Percentiles rank a stretch among this genome's conserved stretches.
These are phyloP conservation scores for Camptophora hylomeconis DNA, from an alignment of 2,329 filamentous ascomycete species.

Conservation along the genomic window DNA sequence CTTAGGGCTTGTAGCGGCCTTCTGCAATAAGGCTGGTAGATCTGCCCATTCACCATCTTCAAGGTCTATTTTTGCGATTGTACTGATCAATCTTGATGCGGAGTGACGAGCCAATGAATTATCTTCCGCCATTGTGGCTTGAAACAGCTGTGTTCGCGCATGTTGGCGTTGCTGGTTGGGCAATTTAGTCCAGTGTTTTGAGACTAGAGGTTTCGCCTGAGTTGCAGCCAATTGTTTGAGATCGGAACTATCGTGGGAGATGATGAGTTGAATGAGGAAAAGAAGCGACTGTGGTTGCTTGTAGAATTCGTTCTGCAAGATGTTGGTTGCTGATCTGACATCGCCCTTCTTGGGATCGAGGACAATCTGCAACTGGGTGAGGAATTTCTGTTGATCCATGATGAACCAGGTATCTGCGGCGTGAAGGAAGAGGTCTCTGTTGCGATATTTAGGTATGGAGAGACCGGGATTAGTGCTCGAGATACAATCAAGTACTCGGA, in stretches of 20 bases:
- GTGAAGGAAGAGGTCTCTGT: too few species aligned
- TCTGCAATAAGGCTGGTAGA: slow-evolving; percentile 64
- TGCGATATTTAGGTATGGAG: too few species aligned
- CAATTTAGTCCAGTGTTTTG: slow-evolving; percentile 73
- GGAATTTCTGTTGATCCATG: slow-evolving; percentile 75
- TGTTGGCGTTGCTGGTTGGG: slow-evolving; percentile 62
- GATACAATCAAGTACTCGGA: too few species aligned
- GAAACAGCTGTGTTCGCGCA: slow-evolving; percentile 69
- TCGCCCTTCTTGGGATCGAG: slow-evolving; percentile 68
- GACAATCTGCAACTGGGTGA: slow-evolving; percentile 74
- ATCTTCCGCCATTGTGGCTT: slow-evolving; percentile 70
- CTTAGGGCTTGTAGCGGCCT: slow-evolving; percentile 61
- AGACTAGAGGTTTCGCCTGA: slow-evolving; percentile 69
- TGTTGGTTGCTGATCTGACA: slow-evolving; percentile 79
- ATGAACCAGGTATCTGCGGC: slow-evolving; percentile 11
- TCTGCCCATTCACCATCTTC: slow-evolving; percentile 76
- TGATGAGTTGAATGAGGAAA: slow-evolving; percentile 75
- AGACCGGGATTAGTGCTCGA: too few species aligned
- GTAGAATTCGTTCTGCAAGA: slow-evolving; percentile 90
- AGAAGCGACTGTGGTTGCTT: slow-evolving; percentile 70
- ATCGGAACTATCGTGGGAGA: slow-evolving; percentile 57
- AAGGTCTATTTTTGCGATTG: slow-evolving; percentile 75
- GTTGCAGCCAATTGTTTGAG: slow-evolving; percentile 85
- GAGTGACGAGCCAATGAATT: slow-evolving; percentile 69
- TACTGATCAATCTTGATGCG: slow-evolving; percentile 73